Evolutionary conservation across 306 rosid genomes (phyloP).

Genomic region (Dalbergia cochinchinensis): DNA sequence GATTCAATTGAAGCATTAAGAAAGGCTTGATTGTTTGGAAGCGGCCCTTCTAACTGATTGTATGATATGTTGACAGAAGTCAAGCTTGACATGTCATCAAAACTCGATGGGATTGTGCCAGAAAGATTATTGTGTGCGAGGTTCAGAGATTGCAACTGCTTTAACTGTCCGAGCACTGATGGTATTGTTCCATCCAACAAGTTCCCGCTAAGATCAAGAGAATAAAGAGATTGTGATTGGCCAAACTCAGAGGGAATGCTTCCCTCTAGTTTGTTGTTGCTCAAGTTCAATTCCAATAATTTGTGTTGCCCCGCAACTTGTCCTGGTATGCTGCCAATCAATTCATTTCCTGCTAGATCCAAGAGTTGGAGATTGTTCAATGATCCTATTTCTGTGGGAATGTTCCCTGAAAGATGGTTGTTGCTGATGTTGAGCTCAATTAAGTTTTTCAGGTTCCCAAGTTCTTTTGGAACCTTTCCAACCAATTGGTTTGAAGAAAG

Average conservation of each 20-base stretch:
- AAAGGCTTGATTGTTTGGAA: constrained; percentile 43
- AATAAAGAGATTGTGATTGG: constrained; percentile 15
- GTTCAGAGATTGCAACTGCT: constrained; percentile 33
- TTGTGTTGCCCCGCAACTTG: background rate
- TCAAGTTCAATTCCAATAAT: background rate
- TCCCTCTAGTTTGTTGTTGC: background rate
- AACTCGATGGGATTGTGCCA: constrained; percentile 46
- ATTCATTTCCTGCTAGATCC: background rate
- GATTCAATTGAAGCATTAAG: constrained; percentile 22
- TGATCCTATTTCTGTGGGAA: background rate
- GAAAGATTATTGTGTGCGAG: constrained; percentile 50
- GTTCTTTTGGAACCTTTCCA: constrained; percentile 44
- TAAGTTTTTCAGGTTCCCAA: background rate
- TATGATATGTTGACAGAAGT: constrained; percentile 42
- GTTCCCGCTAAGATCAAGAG: constrained; percentile 49
- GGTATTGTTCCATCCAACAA: constrained; percentile 32
- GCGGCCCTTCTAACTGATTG: constrained; percentile 38
- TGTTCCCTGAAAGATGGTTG: constrained; percentile 8
- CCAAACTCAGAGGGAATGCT: background rate
- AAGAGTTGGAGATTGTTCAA: background rate
- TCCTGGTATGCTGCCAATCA: constrained; percentile 6
- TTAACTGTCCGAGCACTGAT: constrained; percentile 41
- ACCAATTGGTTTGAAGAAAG: constrained; percentile 34
- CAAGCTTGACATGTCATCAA: constrained; percentile 47
- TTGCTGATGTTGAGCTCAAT: background rate